Conservation (phyloP, 257 asterid genomes). For the Solanum clarkiae region DNA sequence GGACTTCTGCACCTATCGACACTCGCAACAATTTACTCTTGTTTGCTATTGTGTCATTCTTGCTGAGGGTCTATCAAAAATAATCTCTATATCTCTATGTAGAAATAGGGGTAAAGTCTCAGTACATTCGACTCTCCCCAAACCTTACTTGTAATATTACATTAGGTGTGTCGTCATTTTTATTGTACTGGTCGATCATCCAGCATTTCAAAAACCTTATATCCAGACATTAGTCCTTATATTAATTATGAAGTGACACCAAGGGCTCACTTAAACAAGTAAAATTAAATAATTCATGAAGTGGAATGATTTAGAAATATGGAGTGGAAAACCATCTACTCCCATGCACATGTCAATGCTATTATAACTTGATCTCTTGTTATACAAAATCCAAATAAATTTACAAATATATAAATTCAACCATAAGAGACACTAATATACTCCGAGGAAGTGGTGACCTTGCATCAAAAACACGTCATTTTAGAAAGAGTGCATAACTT, state of each 20-base stretch:
- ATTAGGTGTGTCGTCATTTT: not conserved
- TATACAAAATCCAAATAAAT: not conserved
- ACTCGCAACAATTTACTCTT: not conserved
- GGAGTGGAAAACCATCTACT: not conserved
- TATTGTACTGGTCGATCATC: not conserved
- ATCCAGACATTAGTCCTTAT: not conserved
- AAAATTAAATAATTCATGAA: not conserved
- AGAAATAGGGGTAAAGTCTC: not conserved
- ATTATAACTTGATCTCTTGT: not conserved
- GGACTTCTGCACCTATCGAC: not conserved
- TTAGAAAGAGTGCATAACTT: not conserved
- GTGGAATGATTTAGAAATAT: not conserved
- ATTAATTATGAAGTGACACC: not conserved
- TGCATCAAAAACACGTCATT: not conserved
- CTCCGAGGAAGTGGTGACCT: not conserved
- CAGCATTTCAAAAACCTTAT: not conserved
- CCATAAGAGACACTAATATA: not conserved
- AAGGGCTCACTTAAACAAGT: not conserved
- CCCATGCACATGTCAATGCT: not conserved
- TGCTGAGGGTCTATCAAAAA: not conserved
- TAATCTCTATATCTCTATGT: not conserved
- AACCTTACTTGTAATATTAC: not conserved
- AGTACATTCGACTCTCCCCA: not conserved
- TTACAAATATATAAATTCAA: not conserved
- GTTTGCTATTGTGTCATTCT: not conserved